phyloP scores from a whole-genome alignment of 2,329 filamentous ascomycete species.

The Ascocoryne sarcoides region DNA sequence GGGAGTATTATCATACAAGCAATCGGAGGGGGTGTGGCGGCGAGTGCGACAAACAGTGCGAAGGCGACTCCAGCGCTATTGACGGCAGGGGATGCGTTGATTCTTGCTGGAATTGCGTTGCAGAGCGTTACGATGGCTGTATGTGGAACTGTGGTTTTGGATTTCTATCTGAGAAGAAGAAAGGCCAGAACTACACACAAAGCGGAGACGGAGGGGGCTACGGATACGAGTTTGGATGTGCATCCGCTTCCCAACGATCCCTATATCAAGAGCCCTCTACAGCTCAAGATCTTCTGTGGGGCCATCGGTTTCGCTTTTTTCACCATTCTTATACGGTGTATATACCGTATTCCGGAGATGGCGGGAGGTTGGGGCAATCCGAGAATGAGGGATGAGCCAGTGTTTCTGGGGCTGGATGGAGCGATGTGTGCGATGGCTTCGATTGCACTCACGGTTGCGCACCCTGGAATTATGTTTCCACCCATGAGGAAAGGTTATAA shows the following conservation, averaged over 20 bases:
- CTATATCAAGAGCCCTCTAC: conserved; percentile 1
- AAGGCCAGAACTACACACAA: conserved; percentile 4
- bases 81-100: conserved; percentile 26
- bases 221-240: not conserved
- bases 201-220: not conserved
- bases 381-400: conserved; percentile 53
- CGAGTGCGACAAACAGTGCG: conserved; percentile 25
- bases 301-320: conserved; percentile 9
- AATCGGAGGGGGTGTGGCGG: conserved; percentile 46
- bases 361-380: conserved; percentile 52
- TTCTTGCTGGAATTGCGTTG: conserved; percentile 30
- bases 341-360: conserved; percentile 44
- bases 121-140: conserved; percentile 30
- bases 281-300: conserved; percentile 9
- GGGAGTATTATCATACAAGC: conserved; percentile 49
- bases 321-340: conserved; percentile 13
- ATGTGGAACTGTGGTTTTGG: conserved; percentile 16
- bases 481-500: conserved; percentile 8
- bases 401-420: conserved; percentile 43
- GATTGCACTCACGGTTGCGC: conserved; percentile 7
- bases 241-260: conserved; percentile 1
- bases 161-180: conserved; percentile 8
- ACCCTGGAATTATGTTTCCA: conserved; percentile 8
- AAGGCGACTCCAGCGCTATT: conserved; percentile 20
- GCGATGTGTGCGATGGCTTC: conserved; percentile 5